Evolutionary conservation across 495 filamentous ascomycete species (phyloP), one percentile per base, ranked within the genome.

Genomic region (Friedmanniomyces endolithicus): DNA sequence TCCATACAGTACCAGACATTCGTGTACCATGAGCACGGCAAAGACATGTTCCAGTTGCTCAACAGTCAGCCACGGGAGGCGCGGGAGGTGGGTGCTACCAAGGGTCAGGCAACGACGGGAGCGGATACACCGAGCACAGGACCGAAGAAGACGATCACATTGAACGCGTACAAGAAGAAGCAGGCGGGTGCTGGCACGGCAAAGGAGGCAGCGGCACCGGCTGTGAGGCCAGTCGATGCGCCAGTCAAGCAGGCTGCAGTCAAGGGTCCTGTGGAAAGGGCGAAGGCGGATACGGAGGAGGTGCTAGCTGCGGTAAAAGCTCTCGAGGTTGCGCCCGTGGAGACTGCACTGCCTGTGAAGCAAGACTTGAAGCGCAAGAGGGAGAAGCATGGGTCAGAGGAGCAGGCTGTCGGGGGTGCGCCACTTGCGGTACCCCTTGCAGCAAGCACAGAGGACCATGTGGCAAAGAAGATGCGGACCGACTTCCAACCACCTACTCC

Each of bases 101-200:
- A 50, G 33, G 17, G 41, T 9, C 48, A 25, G 31, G 1, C 49
- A 14, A 25, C 27, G 2, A 48, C 49, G 19, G 53, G 41, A 25
- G 48, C 50, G 22, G 48, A 41, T 37, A 59, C 57, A 24, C 57
- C 57, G 33, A 59, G 22, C 34, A 33, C 14, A 12, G 43, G 47
- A 19, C 59, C 59, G 37, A 62, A 62, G 55, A 62, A 57, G 55
- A 62, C 49, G 55, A 62, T 62, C 33, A 53, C 37, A 16, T 24
- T 62, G 34, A 37, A 53, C 35, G 59, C 49, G 9, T 62, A 62
- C 29, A 62, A 62, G 59, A 62, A 58, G 51, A 50, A 45, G 54
- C 35, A 57, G 55, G 37, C 31, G 23, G 53, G 43, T n/a, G 40
- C 20, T 27, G 39, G 11, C 9, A 54, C 55, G 17, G 49, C 55